Evolutionary conservation across 1,139 yeast species (phyloP).

Genomic region (Wickerhamomyces sp.): DNA sequence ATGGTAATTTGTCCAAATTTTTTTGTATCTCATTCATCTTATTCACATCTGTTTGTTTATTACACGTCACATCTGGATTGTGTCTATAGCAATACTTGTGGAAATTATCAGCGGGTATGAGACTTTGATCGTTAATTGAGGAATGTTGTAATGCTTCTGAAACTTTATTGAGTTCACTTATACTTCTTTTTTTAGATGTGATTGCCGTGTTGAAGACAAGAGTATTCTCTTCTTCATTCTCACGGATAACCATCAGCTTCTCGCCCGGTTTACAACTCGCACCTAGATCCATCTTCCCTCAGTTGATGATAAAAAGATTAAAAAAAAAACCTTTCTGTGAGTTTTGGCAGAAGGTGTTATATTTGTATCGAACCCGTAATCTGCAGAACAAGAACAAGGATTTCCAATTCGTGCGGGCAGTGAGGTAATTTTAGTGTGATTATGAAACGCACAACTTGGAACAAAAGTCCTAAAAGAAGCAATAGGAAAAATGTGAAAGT

Average conservation of each 20-base stretch:
- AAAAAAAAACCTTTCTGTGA: too few relatives aligned
- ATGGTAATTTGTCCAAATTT: constrained; percentile 51
- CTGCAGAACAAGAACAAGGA: too few relatives aligned
- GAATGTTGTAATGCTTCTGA: not conserved
- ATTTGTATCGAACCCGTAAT: too few relatives aligned
- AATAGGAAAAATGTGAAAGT: too few relatives aligned
- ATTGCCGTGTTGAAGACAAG: too few relatives aligned
- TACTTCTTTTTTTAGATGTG: not conserved
- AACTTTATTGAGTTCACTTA: not conserved
- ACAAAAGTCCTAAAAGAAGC: too few relatives aligned
- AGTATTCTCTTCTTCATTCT: constrained; percentile 2
- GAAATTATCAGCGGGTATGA: constrained; percentile 36
- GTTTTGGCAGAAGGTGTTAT: too few relatives aligned
- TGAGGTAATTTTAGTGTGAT: too few relatives aligned
- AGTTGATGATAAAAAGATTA: too few relatives aligned
- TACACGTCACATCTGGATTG: constrained; percentile 76
- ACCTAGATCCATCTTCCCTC: constrained; percentile 6
- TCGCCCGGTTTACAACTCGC: constrained; percentile 5
- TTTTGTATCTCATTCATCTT: constrained; percentile 57
- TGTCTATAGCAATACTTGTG: constrained; percentile 84
- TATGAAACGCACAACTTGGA: too few relatives aligned
- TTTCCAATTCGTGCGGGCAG: too few relatives aligned
- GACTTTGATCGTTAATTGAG: constrained; percentile 1
- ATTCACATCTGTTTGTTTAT: constrained; percentile 62
- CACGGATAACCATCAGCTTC: not conserved